Evolutionary conservation across 2,329 filamentous ascomycete species (phyloP).

Genomic region (Orbilia brochopaga): DNA sequence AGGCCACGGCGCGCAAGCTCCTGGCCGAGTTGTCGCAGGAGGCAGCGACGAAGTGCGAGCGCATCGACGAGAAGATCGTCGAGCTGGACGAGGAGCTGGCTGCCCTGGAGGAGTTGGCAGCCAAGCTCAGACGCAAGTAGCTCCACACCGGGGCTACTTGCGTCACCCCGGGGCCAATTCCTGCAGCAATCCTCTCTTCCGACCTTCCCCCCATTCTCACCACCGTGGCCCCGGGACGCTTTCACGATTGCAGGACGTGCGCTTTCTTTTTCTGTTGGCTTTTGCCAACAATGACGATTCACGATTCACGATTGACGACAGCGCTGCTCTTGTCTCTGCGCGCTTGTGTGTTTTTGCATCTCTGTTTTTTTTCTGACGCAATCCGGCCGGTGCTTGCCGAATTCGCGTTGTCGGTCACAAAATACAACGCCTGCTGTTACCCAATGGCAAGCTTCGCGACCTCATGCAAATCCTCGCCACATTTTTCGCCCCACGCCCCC

Average conservation of each 20-base stretch:
- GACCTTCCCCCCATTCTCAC: no score
- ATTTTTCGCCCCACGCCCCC: no score
- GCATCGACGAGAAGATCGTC: constrained; percentile 9
- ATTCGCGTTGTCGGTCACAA: constrained; percentile 21
- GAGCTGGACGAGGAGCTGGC: constrained; percentile 17
- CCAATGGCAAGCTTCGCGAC: constrained; percentile 14
- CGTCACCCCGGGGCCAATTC: no score
- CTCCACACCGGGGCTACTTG: no score
- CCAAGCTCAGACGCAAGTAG: constrained; percentile 1
- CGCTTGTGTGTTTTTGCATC: not conserved
- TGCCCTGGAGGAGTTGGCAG: constrained; percentile 1
- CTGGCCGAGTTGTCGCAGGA: not conserved
- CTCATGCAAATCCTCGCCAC: not conserved
- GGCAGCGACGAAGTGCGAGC: constrained; percentile 10
- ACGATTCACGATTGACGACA: no score
- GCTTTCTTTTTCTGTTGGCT: no score
- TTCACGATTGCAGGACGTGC: no score
- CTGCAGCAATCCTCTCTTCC: no score
- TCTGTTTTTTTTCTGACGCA: not conserved
- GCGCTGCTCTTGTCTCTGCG: not conserved
- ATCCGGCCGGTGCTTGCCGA: not conserved
- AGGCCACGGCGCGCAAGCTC: constrained; percentile 2
- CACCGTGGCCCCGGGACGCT: no score
- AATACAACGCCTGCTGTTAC: constrained; percentile 20
- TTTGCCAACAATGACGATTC: no score